Conservation (phyloP, 1,284 basidiomycete species). For the Termitomyces sp. region DNA sequence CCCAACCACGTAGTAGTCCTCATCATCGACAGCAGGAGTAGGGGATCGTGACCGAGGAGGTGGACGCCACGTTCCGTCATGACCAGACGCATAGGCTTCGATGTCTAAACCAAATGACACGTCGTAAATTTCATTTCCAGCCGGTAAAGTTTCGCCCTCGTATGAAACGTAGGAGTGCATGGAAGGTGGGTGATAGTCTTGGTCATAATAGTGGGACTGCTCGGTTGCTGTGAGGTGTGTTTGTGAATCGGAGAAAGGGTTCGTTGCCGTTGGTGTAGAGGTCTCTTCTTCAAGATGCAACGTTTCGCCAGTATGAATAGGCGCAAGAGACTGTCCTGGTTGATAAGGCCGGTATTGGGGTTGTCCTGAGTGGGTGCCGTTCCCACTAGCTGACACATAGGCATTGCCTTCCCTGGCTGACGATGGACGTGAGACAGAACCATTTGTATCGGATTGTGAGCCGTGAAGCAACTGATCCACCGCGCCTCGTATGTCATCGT, state of each 20-base stretch:
- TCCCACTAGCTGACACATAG: slow-evolving; percentile 2
- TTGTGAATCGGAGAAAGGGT: slow-evolving; percentile 16
- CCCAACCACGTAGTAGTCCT: slow-evolving; percentile 56
- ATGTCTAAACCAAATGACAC: slow-evolving; percentile 53
- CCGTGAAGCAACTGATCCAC: slow-evolving; percentile 19
- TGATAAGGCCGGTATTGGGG: slow-evolving; percentile 35
- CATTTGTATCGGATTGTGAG: slow-evolving; percentile 6
- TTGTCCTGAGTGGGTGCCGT: background rate
- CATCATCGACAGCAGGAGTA: slow-evolving; percentile 65
- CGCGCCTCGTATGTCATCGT: slow-evolving; percentile 19
- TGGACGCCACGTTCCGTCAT: slow-evolving; percentile 37
- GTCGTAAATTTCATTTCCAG: slow-evolving; percentile 23
- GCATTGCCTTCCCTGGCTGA: slow-evolving; percentile 2
- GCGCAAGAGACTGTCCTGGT: slow-evolving; percentile 42
- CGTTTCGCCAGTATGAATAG: slow-evolving; percentile 47
- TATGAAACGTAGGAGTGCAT: slow-evolving; percentile 28
- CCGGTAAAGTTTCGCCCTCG: slow-evolving; percentile 24
- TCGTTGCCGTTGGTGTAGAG: slow-evolving; percentile 8
- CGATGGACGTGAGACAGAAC: slow-evolving; percentile 2
- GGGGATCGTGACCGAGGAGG: slow-evolving; percentile 64
- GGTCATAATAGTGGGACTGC: slow-evolving; percentile 22
- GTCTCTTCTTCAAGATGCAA: slow-evolving; percentile 32
- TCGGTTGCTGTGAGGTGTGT: background rate
- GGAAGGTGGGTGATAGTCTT: slow-evolving; percentile 26
- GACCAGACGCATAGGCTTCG: slow-evolving; percentile 63